A percentile compares a stretch with the other conserved stretches of the same genome.
Conservation (phyloP, 331 rosid species). For the Acacia pycnantha region DNA sequence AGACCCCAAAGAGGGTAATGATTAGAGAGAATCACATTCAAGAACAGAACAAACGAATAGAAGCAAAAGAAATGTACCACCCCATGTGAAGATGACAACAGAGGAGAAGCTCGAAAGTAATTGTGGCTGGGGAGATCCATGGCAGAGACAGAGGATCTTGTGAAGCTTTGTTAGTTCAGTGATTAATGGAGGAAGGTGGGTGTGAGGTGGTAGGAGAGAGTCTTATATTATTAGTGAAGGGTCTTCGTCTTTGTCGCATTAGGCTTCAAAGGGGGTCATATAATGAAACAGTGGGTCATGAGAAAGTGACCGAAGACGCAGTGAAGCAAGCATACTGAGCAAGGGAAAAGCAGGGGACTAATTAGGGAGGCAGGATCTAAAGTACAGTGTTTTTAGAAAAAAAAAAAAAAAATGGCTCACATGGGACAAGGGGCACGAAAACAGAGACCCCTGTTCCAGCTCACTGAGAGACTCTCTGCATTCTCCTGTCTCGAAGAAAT, state of each 20-base stretch:
- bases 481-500: constrained; percentile 7
- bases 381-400: neutral
- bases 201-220: neutral
- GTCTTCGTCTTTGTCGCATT: neutral
- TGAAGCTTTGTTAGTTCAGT: constrained; percentile 1
- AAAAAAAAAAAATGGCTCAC: constrained; percentile 30
- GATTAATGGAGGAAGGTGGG: neutral
- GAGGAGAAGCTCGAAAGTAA: constrained; percentile 46
- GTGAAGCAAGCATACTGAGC: constrained; percentile 16
- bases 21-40: neutral
- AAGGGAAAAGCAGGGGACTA: constrained; percentile 43
- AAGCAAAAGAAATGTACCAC: constrained; percentile 40
- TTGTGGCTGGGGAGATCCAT: constrained; percentile 62
- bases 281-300: constrained; percentile 32
- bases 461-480: neutral
- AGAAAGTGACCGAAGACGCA: constrained; percentile 38
- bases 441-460: neutral
- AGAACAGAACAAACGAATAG: neutral
- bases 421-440: constrained; percentile 42
- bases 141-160: constrained; percentile 22
- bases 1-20: neutral
- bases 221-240: no score
- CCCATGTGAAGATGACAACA: constrained; percentile 46
- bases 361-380: constrained; percentile 21
- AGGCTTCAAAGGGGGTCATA: neutral